Evolutionary conservation across 2,329 filamentous ascomycete species (phyloP).

Genomic region (Coniochaeta hoffmannii): DNA sequence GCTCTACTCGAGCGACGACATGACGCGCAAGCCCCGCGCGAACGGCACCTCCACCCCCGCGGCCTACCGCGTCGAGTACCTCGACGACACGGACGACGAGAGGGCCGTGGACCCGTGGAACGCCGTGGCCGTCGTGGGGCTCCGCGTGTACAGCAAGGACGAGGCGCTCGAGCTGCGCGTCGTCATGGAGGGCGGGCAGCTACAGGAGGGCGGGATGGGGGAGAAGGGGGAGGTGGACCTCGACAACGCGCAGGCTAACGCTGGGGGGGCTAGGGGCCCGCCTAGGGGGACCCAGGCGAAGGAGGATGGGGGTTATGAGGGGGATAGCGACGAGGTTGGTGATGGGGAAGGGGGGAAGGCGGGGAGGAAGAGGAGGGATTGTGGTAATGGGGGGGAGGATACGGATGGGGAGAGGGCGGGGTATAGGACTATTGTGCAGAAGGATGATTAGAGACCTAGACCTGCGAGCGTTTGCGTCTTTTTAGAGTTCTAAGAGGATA

Average conservation of each 20-base stretch:
- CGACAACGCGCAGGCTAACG: slow-evolving; percentile 50
- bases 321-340: slow-evolving; percentile 21
- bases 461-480: too few species aligned
- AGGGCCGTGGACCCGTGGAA: slow-evolving; percentile 54
- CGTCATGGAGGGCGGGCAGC: slow-evolving; percentile 47
- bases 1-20: slow-evolving; percentile 52
- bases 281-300: slow-evolving; percentile 12
- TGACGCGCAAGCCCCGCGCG: slow-evolving; percentile 41
- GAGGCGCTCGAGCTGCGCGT: slow-evolving; percentile 44
- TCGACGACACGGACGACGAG: slow-evolving; percentile 47
- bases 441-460: not conserved
- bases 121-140: slow-evolving; percentile 52
- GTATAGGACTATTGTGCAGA: not conserved
- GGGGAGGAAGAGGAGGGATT: not conserved
- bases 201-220: slow-evolving; percentile 49
- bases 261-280: slow-evolving; percentile 32
- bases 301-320: slow-evolving; percentile 21
- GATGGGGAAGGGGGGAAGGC: slow-evolving; percentile 10
- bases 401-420: not conserved
- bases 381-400: not conserved
- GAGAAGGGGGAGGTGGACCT: slow-evolving; percentile 47
- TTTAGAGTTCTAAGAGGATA: too few species aligned
- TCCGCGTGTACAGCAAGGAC: slow-evolving; percentile 54
- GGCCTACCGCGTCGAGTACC: slow-evolving; percentile 18
- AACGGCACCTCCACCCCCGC: slow-evolving; percentile 25